These are phyloP conservation scores for Osmozyma mogii DNA, from an alignment of 805 yeast species.

Conservation along the genomic window DNA sequence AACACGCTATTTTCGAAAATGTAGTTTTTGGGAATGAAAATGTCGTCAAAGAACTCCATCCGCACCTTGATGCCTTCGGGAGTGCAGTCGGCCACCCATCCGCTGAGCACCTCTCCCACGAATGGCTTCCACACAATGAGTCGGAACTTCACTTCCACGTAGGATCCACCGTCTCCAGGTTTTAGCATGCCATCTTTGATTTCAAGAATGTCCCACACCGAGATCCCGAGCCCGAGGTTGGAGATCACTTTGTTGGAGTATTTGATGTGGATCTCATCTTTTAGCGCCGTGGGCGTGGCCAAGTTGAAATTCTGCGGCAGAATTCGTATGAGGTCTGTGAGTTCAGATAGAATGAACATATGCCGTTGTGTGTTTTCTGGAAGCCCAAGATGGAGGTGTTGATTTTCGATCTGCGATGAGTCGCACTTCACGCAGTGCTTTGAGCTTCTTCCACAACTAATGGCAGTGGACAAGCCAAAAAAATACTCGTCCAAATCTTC, in stretches of 20 bases:
- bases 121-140: constrained; percentile 86
- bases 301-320: constrained; percentile 78
- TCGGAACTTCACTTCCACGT: constrained; percentile 65
- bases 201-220: constrained; percentile 76
- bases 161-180: constrained; percentile 93
- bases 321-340: constrained; percentile 79
- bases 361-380: no score
- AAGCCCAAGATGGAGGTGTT: no score
- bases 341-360: constrained; percentile 80
- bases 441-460: no score
- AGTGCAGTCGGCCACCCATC: constrained; percentile 87
- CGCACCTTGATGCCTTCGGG: constrained; percentile 80
- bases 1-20: constrained; percentile 72
- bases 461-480: no score
- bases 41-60: constrained; percentile 86
- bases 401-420: no score
- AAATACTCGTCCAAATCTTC: constrained; percentile 36
- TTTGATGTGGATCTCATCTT: constrained; percentile 74
- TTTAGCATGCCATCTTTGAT: constrained; percentile 82
- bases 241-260: constrained; percentile 81
- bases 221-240: constrained; percentile 74
- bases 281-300: constrained; percentile 64
- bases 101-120: constrained; percentile 85
- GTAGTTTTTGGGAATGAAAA: constrained; percentile 77
- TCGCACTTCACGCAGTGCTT: no score